Evolutionary conservation across 495 filamentous ascomycete genomes (phyloP).

Genomic region (Tuber calosporum): DNA sequence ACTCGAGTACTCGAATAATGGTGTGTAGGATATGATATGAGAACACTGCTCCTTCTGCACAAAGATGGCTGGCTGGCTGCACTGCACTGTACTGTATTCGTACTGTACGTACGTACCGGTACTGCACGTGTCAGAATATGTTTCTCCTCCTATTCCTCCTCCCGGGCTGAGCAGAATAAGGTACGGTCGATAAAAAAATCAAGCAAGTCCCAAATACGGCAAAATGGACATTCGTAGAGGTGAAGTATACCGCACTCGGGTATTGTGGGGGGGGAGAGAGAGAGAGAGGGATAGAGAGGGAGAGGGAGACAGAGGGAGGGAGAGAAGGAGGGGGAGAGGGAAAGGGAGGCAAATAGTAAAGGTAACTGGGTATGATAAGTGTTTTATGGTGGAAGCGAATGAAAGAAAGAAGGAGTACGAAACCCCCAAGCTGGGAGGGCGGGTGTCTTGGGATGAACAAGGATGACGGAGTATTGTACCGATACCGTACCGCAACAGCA

Average conservation of each 20-base stretch:
- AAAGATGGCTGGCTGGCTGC: neutral
- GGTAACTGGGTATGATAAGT: too few species aligned
- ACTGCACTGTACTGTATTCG: neutral
- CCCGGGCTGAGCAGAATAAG: neutral
- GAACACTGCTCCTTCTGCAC: neutral
- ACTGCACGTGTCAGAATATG: neutral
- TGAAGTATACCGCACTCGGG: neutral
- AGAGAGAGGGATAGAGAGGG: neutral
- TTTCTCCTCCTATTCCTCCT: neutral
- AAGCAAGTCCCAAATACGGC: neutral
- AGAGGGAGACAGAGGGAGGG: neutral
- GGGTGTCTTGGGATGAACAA: neutral
- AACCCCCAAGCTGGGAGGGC: neutral
- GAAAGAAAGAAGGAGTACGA: neutral
- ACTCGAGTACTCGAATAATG: too few species aligned
- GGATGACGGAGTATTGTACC: neutral
- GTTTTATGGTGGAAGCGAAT: too few species aligned
- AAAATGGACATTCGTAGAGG: neutral
- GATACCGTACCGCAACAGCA: neutral
- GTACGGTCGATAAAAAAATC: neutral
- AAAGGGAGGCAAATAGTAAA: too few species aligned
- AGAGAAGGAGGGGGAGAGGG: too few species aligned
- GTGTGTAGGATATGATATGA: neutral
- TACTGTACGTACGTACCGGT: neutral
- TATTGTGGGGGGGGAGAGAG: neutral